Conservation (phyloP, 768 basidiomycete genomes). For the Leccinum sublutescens region DNA sequence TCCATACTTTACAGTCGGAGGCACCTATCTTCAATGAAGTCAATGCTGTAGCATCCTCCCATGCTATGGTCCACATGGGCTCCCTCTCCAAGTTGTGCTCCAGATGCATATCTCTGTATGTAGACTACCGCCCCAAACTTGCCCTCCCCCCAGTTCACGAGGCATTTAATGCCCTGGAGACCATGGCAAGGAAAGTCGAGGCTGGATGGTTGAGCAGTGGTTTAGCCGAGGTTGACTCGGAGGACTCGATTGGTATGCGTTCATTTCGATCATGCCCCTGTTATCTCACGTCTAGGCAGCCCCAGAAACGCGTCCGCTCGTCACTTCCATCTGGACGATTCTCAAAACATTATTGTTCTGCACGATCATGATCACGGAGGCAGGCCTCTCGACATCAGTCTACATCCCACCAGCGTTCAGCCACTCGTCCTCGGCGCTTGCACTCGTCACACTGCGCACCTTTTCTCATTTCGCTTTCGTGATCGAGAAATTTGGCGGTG, state of each 20-base stretch:
- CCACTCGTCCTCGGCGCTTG: conserved; percentile 46
- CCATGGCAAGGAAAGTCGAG: conserved; percentile 44
- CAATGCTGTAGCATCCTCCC: conserved; percentile 34
- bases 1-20: conserved; percentile 22
- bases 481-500: conserved; percentile 76
- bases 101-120: conserved; percentile 33
- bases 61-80: conserved; percentile 37
- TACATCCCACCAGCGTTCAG: conserved; percentile 46
- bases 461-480: conserved; percentile 73
- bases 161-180: conserved; percentile 29
- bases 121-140: conserved; percentile 33
- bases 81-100: conserved; percentile 41
- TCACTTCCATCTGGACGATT: conserved; percentile 58
- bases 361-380: conserved; percentile 65
- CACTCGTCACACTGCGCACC: conserved; percentile 51
- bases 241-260: conserved; percentile 33
- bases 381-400: conserved; percentile 52
- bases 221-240: conserved; percentile 23
- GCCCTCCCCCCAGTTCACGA: conserved; percentile 28
- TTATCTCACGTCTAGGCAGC: conserved; percentile 31
- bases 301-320: conserved; percentile 42
- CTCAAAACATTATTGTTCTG: conserved; percentile 79
- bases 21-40: conserved; percentile 38
- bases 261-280: conserved; percentile 21
- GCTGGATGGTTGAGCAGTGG: conserved; percentile 46